Evolutionary conservation across 805 yeast species (phyloP).

Genomic region (Dipodascus albidus): DNA sequence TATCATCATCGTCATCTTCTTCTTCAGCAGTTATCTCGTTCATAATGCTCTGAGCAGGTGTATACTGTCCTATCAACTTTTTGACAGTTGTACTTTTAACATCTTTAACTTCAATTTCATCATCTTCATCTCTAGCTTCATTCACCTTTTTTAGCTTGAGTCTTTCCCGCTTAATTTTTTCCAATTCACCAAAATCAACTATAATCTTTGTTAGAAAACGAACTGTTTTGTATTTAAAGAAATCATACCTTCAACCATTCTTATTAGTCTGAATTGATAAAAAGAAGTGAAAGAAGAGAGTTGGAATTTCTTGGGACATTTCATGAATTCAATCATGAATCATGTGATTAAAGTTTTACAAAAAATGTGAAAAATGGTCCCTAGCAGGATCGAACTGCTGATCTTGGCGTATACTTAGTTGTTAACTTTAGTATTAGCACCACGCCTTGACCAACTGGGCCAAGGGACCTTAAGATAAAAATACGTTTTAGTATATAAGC

Average conservation of each 20-base stretch:
- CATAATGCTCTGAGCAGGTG: background rate
- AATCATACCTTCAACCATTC: background rate
- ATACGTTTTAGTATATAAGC: too few species aligned
- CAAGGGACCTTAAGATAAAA: background rate
- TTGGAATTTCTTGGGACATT: background rate
- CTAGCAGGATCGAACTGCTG: constrained; percentile 35
- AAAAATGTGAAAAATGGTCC: constrained; percentile 16
- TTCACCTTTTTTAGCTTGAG: background rate
- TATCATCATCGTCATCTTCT: constrained; percentile 5
- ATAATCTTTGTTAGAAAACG: too few species aligned
- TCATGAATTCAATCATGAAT: background rate
- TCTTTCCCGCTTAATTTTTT: background rate
- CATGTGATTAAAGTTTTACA: background rate
- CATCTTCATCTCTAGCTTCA: background rate
- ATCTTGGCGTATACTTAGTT: constrained; percentile 29
- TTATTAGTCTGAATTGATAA: background rate
- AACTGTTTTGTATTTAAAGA: too few species aligned
- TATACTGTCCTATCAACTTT: background rate
- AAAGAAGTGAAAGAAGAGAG: background rate
- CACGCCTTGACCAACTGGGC: background rate
- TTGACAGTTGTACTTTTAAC: background rate
- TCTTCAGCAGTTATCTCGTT: constrained; percentile 1
- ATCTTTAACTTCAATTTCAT: background rate
- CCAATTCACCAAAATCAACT: constrained; percentile 1
- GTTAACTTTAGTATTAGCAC: constrained; percentile 32